Conservation (phyloP, 257 asterid genomes). For the Lycium ferocissimum region DNA sequence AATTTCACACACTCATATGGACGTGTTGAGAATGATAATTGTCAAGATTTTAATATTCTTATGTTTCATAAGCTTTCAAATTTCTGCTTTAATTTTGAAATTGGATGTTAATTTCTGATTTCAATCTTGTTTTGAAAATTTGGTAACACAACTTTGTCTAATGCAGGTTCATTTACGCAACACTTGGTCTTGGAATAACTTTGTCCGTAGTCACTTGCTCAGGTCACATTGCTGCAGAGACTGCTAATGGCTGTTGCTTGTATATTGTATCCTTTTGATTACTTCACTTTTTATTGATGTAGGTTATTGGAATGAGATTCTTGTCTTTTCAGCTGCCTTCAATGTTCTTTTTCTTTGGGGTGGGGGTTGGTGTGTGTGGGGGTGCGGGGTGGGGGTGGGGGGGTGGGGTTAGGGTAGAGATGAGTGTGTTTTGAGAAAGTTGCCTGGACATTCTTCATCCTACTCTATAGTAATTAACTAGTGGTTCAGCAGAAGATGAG, state of each 20-base stretch:
- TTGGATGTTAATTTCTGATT: conserved; percentile 8
- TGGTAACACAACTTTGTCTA: background rate
- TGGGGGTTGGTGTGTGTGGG: background rate
- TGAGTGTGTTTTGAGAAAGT: background rate
- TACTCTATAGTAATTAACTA: background rate
- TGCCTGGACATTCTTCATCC: conserved; percentile 6
- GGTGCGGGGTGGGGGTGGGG: background rate
- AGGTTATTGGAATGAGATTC: background rate
- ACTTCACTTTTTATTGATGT: conserved; percentile 1
- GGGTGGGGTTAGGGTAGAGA: background rate
- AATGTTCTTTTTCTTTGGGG: background rate
- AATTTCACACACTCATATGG: background rate
- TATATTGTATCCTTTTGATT: conserved; percentile 61
- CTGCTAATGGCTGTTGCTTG: conserved; percentile 70
- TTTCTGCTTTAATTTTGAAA: background rate
- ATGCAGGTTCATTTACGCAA: conserved; percentile 69
- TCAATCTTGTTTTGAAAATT: background rate
- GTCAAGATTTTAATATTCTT: background rate
- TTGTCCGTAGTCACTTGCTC: conserved; percentile 60
- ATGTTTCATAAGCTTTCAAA: background rate
- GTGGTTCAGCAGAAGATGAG: background rate
- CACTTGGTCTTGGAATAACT: conserved; percentile 61
- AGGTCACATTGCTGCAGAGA: conserved; percentile 77
- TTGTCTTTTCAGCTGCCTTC: background rate
- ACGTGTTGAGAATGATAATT: background rate